Conservation (phyloP, 106 monocot species). For the Allium cepa region DNA sequence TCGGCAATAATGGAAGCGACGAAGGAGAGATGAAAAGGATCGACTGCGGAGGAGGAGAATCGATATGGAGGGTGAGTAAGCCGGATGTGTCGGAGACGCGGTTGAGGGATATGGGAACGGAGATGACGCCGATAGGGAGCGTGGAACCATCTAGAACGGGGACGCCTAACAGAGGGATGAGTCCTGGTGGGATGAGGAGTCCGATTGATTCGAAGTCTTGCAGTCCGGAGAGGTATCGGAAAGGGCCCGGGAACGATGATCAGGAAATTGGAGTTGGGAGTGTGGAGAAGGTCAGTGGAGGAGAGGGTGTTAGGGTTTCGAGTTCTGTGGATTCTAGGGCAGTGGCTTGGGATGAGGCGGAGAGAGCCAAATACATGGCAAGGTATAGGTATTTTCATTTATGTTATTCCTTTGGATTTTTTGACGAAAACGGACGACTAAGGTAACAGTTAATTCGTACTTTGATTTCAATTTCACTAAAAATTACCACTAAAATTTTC, state of each 20-base stretch:
- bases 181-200: constrained; percentile 45
- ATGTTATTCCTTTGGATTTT: no score
- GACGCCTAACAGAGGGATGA: constrained; percentile 61
- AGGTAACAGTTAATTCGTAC: no score
- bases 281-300: constrained; percentile 2
- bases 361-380: constrained; percentile 67
- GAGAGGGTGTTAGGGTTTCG: background rate
- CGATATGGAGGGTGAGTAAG: constrained; percentile 14
- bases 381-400: constrained; percentile 23
- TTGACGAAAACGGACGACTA: no score
- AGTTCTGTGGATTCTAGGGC: constrained; percentile 60
- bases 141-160: constrained; percentile 74
- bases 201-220: constrained; percentile 67
- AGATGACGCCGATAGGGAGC: constrained; percentile 93
- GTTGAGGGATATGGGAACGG: constrained; percentile 87
- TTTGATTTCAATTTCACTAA: no score
- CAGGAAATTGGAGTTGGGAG: background rate
- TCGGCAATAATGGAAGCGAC: constrained; percentile 19
- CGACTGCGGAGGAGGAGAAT: constrained; percentile 28
- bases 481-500: no score
- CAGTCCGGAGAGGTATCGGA: constrained; percentile 39
- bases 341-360: constrained; percentile 71
- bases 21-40: constrained; percentile 90
- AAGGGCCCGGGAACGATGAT: constrained; percentile 6
- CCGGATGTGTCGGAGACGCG: constrained; percentile 40